Evolutionary conservation across 305 asterid species (phyloP).

Genomic region (Rubia balearica): DNA sequence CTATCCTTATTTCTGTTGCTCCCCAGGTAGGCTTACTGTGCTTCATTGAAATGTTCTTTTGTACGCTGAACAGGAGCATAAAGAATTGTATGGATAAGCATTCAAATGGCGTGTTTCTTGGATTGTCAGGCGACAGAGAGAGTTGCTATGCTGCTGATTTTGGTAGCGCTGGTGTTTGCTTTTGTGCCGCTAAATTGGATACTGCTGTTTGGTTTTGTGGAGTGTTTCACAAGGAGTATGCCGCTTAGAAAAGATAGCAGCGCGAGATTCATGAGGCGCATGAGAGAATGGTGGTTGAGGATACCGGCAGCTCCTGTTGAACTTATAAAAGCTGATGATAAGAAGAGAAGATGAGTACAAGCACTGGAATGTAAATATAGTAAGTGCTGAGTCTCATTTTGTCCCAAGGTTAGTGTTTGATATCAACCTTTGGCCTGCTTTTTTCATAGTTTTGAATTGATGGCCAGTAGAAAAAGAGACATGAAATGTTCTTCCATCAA

Average conservation of each 20-base stretch:
- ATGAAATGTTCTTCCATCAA: too few species aligned
- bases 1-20: constrained; percentile 54
- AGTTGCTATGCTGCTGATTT: constrained; percentile 35
- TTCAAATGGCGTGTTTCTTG: background rate
- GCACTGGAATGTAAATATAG: background rate
- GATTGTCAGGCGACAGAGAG: constrained; percentile 57
- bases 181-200: constrained; percentile 49
- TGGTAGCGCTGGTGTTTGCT: constrained; percentile 29
- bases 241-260: constrained; percentile 52
- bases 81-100: background rate
- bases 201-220: constrained; percentile 41
- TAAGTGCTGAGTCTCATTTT: too few species aligned
- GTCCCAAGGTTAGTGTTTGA: too few species aligned
- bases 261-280: constrained; percentile 54
- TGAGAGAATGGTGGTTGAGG: constrained; percentile 83
- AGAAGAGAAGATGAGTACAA: constrained; percentile 47
- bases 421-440: background rate
- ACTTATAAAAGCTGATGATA: constrained; percentile 57
- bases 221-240: constrained; percentile 59
- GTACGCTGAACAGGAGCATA: constrained; percentile 1
- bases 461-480: too few species aligned
- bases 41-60: background rate
- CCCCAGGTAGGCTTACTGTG: constrained; percentile 52
- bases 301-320: constrained; percentile 89
- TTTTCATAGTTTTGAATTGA: background rate